These are phyloP conservation scores for Xylaria sp. DNA, from an alignment of 2,329 filamentous ascomycete genomes.

Conservation along the genomic window DNA sequence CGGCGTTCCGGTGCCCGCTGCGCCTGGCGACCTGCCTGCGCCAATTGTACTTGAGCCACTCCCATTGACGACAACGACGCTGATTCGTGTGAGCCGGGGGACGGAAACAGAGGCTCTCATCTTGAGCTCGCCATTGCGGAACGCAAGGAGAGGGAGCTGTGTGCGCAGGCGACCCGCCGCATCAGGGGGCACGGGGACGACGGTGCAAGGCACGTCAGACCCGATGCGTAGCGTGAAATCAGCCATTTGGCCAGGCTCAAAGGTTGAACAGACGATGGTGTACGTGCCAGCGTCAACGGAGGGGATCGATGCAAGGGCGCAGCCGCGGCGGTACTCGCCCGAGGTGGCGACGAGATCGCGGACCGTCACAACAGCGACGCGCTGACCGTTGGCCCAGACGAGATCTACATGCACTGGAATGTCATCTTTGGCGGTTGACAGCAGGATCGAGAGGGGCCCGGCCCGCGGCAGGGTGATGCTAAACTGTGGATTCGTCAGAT, in stretches of 20 bases:
- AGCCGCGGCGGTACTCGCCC: slow-evolving; percentile 85
- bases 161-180: slow-evolving; percentile 75
- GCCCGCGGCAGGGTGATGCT: slow-evolving; percentile 62
- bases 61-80: slow-evolving; percentile 53
- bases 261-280: slow-evolving; percentile 89
- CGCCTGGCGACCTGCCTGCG: slow-evolving; percentile 34
- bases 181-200: slow-evolving; percentile 71
- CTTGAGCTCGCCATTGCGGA: slow-evolving; percentile 42
- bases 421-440: slow-evolving; percentile 70
- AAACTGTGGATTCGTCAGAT: slow-evolving; percentile 89
- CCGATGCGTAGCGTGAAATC: slow-evolving; percentile 78
- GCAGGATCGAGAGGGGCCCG: slow-evolving; percentile 72
- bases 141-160: slow-evolving; percentile 59
- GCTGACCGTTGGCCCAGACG: slow-evolving; percentile 75
- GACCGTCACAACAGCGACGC: slow-evolving; percentile 70
- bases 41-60: slow-evolving; percentile 17
- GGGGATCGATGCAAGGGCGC: slow-evolving; percentile 69
- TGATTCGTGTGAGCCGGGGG: slow-evolving; percentile 64
- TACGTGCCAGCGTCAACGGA: slow-evolving; percentile 74
- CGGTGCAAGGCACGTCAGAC: slow-evolving; percentile 59
- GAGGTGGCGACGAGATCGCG: slow-evolving; percentile 83
- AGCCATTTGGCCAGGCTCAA: slow-evolving; percentile 78
- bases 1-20: slow-evolving; percentile 34
- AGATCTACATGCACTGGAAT: slow-evolving; percentile 84
- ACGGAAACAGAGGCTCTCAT: slow-evolving; percentile 49